A percentile compares a stretch with the other conserved stretches of the same genome.
These are phyloP conservation scores for Kodamaea nitidulidarum DNA, from an alignment of 805 yeast genomes.

Conservation along the genomic window DNA sequence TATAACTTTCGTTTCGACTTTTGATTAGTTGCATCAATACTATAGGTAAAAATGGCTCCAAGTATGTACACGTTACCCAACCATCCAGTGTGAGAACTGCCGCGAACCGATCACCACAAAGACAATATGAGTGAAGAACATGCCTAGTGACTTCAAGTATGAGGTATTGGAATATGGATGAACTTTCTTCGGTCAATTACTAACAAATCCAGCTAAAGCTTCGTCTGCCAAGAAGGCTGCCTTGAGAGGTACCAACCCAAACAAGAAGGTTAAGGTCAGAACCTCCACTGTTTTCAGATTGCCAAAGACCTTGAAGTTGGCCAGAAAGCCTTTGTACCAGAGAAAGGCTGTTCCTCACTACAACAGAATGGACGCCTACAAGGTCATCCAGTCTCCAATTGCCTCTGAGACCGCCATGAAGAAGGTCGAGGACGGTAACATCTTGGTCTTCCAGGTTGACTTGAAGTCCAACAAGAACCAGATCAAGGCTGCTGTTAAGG, in stretches of 20 bases:
- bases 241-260: constrained; percentile 91
- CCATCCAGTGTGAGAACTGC: not conserved
- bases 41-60: constrained; percentile 24
- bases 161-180: too few relatives aligned
- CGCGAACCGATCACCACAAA: too few relatives aligned
- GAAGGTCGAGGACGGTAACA: constrained; percentile 99
- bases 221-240: constrained; percentile 98
- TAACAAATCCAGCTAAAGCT: constrained; percentile 59
- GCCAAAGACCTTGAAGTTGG: constrained; percentile 93
- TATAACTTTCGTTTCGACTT: constrained; percentile 5
- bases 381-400: constrained; percentile 89
- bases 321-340: constrained; percentile 94
- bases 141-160: too few relatives aligned
- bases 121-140: too few relatives aligned
- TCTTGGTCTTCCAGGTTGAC: constrained; percentile 97
- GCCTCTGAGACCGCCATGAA: constrained; percentile 98
- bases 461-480: constrained; percentile 97
- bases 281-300: constrained; percentile 92
- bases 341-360: constrained; percentile 95
- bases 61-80: constrained; percentile 12
- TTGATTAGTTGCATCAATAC: constrained; percentile 6
- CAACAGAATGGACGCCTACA: constrained; percentile 95
- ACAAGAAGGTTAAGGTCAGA: constrained; percentile 90
- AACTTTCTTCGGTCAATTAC: too few relatives aligned
- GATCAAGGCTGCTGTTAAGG: constrained; percentile 97